phyloP scores from a whole-genome alignment of 306 rosid species.

The Prosopis cineraria region DNA sequence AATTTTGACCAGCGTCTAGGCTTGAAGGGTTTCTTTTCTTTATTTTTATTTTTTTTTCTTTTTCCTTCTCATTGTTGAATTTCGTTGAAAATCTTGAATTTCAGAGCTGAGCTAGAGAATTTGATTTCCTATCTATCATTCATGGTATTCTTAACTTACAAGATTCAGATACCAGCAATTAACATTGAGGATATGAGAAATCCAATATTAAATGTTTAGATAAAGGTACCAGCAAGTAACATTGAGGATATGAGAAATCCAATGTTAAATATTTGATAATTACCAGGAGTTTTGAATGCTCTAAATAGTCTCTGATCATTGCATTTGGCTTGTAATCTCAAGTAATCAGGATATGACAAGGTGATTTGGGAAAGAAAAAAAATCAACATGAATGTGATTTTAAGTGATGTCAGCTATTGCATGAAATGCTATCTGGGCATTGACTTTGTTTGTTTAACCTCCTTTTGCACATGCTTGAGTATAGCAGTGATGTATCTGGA shows the following conservation, averaged over 20 bases:
- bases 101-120: neutral
- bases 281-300: neutral
- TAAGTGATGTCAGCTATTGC: neutral
- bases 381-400: neutral
- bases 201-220: too few species aligned
- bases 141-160: neutral
- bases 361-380: neutral
- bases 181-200: too few species aligned
- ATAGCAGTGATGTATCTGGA: neutral
- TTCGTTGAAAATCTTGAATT: neutral
- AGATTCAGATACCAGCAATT: too few species aligned
- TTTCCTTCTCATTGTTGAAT: neutral
- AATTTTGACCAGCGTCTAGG: neutral
- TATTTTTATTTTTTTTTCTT: neutral
- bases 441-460: neutral
- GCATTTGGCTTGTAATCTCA: neutral
- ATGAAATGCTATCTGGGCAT: neutral
- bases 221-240: neutral
- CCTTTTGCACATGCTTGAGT: neutral
- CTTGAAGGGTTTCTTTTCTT: neutral
- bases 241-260: neutral
- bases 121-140: neutral
- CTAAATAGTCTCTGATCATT: neutral
- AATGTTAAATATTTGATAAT: constrained; percentile 9
- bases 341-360: neutral